phyloP scores from a whole-genome alignment of 495 filamentous ascomycete genomes.

The Xylaria cubensis region DNA sequence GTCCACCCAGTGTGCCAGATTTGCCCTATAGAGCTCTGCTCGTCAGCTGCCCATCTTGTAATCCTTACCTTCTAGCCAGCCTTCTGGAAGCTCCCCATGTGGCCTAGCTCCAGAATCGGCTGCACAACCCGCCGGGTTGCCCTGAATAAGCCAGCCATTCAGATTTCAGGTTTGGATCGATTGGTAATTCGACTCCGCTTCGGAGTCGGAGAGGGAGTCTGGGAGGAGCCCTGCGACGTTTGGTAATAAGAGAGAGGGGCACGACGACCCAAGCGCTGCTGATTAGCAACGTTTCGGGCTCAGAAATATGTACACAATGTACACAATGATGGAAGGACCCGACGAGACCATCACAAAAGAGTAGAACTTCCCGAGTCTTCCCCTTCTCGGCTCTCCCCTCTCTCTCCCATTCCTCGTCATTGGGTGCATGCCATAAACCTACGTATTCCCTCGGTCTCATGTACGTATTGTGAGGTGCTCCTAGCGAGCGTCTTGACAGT shows the following conservation, averaged over 20 bases:
- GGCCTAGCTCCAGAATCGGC: conserved; percentile 6
- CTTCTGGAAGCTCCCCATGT: conserved; percentile 20
- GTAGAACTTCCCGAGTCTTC: conserved; percentile 5
- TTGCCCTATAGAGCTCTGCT: conserved; percentile 1
- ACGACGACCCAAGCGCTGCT: conserved; percentile 22
- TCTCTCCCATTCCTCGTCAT: background rate
- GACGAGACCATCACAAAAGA: conserved; percentile 24
- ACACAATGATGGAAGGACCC: conserved; percentile 7
- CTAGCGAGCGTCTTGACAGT: conserved; percentile 10
- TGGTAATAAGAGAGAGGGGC: conserved; percentile 27
- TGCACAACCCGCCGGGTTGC: conserved; percentile 12
- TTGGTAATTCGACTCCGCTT: conserved; percentile 28
- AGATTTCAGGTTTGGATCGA: conserved; percentile 13
- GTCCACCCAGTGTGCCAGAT: conserved; percentile 8
- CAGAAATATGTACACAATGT: conserved; percentile 11
- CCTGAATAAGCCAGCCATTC: conserved; percentile 12
- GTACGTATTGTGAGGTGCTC: background rate
- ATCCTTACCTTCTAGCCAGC: conserved; percentile 23
- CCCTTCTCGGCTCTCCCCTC: background rate
- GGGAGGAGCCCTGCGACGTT: conserved; percentile 24
- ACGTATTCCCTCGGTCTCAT: background rate
- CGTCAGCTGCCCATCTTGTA: conserved; percentile 13
- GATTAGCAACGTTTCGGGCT: conserved; percentile 2
- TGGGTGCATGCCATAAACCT: conserved; percentile 11
- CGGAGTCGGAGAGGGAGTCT: conserved; percentile 21